phyloP scores from a whole-genome alignment of 2,329 filamentous ascomycete species.

The Thielaviopsis populi region DNA sequence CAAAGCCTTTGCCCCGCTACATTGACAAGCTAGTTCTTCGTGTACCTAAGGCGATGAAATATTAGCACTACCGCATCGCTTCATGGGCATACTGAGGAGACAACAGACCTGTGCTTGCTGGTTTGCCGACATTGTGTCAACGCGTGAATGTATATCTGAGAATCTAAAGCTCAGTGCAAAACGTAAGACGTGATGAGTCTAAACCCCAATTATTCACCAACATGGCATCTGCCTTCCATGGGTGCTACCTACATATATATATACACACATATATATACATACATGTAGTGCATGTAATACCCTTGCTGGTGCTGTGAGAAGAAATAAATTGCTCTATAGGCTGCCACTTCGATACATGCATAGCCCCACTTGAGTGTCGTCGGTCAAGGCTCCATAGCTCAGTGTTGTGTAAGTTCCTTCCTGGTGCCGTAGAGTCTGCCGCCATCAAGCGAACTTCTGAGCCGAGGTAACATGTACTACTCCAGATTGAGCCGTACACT shows the following conservation, averaged over 20 bases:
- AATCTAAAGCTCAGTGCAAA: background rate
- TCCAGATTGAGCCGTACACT: background rate
- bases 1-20: constrained; percentile 43
- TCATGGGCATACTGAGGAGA: background rate
- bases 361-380: background rate
- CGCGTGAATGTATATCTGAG: background rate
- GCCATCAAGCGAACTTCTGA: background rate
- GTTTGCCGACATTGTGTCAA: background rate
- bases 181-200: background rate
- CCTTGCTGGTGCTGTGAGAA: background rate
- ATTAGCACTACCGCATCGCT: background rate
- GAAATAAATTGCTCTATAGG: background rate
- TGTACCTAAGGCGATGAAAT: constrained; percentile 22
- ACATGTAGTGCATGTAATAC: background rate
- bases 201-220: background rate
- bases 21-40: constrained; percentile 26
- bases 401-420: background rate
- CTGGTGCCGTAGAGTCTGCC: background rate
- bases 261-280: background rate
- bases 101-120: background rate
- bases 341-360: background rate
- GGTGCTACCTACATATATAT: background rate
- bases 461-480: constrained; percentile 2
- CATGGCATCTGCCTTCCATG: background rate
- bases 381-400: background rate